phyloP scores from a whole-genome alignment of 306 rosid species.

The Citrullus colocynthis region DNA sequence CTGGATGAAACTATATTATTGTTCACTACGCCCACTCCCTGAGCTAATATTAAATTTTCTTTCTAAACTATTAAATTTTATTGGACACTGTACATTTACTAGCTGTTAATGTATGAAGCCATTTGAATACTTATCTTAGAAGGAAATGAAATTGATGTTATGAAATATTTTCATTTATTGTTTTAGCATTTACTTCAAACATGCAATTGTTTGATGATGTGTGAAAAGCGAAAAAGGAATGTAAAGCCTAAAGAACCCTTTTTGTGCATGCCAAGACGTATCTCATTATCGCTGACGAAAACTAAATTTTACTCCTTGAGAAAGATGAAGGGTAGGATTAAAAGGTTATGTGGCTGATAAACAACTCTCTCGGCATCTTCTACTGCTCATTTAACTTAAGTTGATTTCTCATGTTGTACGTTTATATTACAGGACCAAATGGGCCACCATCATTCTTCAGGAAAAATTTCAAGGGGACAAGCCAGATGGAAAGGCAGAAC shows the following conservation, averaged over 20 bases:
- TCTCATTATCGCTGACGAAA: background rate
- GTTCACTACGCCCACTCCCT: background rate
- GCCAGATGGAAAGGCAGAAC: conserved; percentile 62
- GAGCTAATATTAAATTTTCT: background rate
- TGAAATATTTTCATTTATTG: background rate
- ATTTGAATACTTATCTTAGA: background rate
- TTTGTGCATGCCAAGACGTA: background rate
- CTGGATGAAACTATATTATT: background rate
- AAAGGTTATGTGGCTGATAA: background rate
- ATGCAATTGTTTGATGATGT: background rate
- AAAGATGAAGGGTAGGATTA: background rate
- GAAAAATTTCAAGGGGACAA: conserved; percentile 64
- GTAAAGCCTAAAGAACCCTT: background rate
- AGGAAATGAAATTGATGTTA: background rate
- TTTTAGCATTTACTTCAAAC: background rate
- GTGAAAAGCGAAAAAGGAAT: background rate
- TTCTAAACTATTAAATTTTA: background rate
- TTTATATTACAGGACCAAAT: conserved; percentile 49
- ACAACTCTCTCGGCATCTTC: background rate
- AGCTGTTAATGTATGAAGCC: background rate
- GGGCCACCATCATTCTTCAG: conserved; percentile 49
- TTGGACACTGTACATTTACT: background rate
- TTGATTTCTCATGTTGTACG: background rate
- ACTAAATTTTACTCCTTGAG: background rate
- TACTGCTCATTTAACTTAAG: background rate